A percentile compares a stretch with the other conserved stretches of the same genome.
Evolutionary conservation across 1,284 basidiomycete genomes (phyloP).

Genomic region (Marasmius sp.): DNA sequence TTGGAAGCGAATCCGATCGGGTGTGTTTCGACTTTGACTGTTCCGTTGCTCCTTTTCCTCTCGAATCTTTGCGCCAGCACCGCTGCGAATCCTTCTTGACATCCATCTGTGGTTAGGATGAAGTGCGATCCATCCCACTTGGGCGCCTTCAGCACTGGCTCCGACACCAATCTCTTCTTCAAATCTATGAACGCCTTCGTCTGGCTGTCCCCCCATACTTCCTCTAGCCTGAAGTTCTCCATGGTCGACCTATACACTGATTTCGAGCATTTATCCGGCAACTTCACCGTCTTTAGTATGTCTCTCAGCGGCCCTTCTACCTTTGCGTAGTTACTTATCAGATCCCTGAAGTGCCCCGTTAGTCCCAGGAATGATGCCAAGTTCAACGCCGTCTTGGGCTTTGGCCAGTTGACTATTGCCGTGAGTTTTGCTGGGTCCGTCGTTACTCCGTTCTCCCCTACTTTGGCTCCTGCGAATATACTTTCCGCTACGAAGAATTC

Average conservation of each 20-base stretch:
- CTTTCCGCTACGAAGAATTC: constrained; percentile 30
- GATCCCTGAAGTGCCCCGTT: background rate
- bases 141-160: constrained; percentile 14
- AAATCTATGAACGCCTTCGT: constrained; percentile 16
- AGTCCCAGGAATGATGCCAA: background rate
- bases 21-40: background rate
- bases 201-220: constrained; percentile 11
- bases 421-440: constrained; percentile 33
- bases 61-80: constrained; percentile 14
- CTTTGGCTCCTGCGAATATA: too few relatives aligned
- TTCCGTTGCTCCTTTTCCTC: background rate
- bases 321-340: background rate
- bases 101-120: constrained; percentile 11
- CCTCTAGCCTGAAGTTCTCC: background rate
- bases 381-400: constrained; percentile 19
- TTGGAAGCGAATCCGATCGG: constrained; percentile 8
- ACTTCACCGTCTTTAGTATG: background rate
- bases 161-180: constrained; percentile 14
- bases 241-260: background rate
- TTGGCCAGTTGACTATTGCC: constrained; percentile 31
- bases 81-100: constrained; percentile 15
- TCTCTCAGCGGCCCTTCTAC: background rate
- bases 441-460: constrained; percentile 27
- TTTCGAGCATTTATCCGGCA: background rate
- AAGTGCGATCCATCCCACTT: constrained; percentile 16